phyloP scores from a whole-genome alignment of 345 rosid genomes.

The Diplotaxis tenuifolia region DNA sequence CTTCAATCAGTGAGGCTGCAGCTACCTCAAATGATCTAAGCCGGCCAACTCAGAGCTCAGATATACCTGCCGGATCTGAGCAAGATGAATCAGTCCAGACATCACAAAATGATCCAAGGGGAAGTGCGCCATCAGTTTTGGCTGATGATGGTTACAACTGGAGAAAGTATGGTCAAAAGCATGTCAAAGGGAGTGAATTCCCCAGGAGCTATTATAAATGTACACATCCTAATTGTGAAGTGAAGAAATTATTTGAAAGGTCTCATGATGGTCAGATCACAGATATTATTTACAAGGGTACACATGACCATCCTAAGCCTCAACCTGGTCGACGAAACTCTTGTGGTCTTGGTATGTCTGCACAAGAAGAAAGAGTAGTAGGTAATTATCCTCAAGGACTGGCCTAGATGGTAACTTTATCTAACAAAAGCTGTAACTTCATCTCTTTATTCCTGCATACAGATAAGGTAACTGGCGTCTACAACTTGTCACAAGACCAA shows the following conservation, averaged over 20 bases:
- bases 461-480: constrained; percentile 50
- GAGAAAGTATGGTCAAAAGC: constrained; percentile 99
- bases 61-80: constrained; percentile 56
- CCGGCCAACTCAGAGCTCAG: constrained; percentile 52
- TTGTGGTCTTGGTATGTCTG: constrained; percentile 56
- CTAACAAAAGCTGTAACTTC: constrained; percentile 4
- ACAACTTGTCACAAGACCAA: constrained; percentile 48
- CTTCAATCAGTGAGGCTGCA: constrained; percentile 55
- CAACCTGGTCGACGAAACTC: constrained; percentile 75
- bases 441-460: constrained; percentile 17
- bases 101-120: constrained; percentile 61
- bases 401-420: constrained; percentile 60
- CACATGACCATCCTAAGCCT: constrained; percentile 96
- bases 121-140: constrained; percentile 43
- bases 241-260: constrained; percentile 92
- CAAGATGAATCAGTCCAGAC: constrained; percentile 58
- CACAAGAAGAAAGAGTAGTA: constrained; percentile 69
- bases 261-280: constrained; percentile 89
- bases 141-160: constrained; percentile 98
- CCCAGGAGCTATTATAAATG: constrained; percentile 98
- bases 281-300: constrained; percentile 92
- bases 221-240: constrained; percentile 96
- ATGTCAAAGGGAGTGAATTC: constrained; percentile 96
- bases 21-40: constrained; percentile 70
- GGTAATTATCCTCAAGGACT: constrained; percentile 48